Conservation (phyloP, 2,329 filamentous ascomycete genomes). For the Talaromyces atroroseus region DNA sequence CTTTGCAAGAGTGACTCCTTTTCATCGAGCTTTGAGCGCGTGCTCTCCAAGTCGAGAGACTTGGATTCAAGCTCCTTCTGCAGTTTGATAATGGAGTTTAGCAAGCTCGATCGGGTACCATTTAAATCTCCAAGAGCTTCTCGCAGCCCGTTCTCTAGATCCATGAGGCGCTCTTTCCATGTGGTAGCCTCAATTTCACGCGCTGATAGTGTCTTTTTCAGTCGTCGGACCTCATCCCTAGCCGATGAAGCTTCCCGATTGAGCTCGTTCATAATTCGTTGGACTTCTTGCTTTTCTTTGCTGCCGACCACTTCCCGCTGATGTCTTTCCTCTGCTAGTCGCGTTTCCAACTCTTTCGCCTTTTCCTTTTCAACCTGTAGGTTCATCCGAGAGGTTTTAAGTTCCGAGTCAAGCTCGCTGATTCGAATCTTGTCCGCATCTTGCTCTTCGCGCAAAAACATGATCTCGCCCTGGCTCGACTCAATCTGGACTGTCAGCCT, state of each 20-base stretch:
- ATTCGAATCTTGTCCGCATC: slow-evolving; percentile 98
- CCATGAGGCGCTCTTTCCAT: slow-evolving; percentile 85
- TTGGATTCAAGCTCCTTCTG: slow-evolving; percentile 84
- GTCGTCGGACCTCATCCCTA: slow-evolving; percentile 76
- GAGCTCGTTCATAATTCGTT: slow-evolving; percentile 87
- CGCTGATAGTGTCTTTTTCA: slow-evolving; percentile 76
- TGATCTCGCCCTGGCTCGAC: slow-evolving; percentile 85
- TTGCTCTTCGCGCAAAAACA: slow-evolving; percentile 93
- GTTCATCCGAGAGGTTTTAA: slow-evolving; percentile 71
- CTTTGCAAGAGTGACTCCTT: slow-evolving; percentile 87
- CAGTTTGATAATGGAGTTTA: slow-evolving; percentile 80
- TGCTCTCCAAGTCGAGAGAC: slow-evolving; percentile 71
- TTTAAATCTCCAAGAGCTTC: slow-evolving; percentile 83
- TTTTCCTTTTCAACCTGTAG: slow-evolving; percentile 82
- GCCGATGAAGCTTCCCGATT: slow-evolving; percentile 74
- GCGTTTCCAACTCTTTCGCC: slow-evolving; percentile 63
- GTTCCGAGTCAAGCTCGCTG: slow-evolving; percentile 77
- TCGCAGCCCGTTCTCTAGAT: slow-evolving; percentile 82
- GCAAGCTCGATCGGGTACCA: slow-evolving; percentile 75
- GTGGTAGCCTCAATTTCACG: slow-evolving; percentile 83
- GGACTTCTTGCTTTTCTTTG: slow-evolving; percentile 89
- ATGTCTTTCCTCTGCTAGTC: slow-evolving; percentile 72
- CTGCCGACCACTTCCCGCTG: slow-evolving; percentile 82
- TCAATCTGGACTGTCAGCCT: slow-evolving; percentile 86
- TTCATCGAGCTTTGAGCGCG: slow-evolving; percentile 73